Evolutionary conservation across 2,329 filamentous ascomycete species (phyloP).

Genomic region (Aspergillus piperis): DNA sequence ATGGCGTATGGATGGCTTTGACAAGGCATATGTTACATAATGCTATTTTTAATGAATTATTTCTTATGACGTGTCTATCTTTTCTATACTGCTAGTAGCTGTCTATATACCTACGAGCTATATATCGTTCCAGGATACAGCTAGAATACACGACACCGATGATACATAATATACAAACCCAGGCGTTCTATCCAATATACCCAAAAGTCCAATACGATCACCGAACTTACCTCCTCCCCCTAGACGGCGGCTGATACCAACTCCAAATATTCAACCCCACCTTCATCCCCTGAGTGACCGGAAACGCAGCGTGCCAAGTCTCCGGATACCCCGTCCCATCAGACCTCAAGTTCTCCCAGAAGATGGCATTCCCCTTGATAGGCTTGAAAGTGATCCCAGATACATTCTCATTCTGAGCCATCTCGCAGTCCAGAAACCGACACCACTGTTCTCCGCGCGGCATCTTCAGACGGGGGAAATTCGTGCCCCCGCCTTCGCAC

Average conservation of each 20-base stretch:
- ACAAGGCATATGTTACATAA: not conserved
- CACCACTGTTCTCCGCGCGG: slow-evolving; percentile 55
- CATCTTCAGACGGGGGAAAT: slow-evolving; percentile 57
- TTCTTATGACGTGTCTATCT: not conserved
- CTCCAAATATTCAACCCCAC: slow-evolving; percentile 67
- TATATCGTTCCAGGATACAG: not conserved
- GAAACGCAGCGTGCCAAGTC: slow-evolving; percentile 63
- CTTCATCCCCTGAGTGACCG: slow-evolving; percentile 58
- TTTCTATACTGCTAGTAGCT: not conserved
- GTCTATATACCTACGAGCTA: not conserved
- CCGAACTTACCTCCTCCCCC: slow-evolving; percentile 12
- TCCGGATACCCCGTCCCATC: slow-evolving; percentile 60
- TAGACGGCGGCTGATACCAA: slow-evolving; percentile 54
- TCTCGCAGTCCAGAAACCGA: slow-evolving; percentile 53
- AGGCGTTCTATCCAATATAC: too few species aligned
- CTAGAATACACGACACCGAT: not conserved
- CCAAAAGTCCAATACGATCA: not conserved
- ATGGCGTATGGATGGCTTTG: not conserved
- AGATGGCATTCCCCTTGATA: slow-evolving; percentile 60
- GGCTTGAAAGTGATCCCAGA: slow-evolving; percentile 59
- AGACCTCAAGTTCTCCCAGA: slow-evolving; percentile 61
- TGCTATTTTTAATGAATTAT: not conserved
- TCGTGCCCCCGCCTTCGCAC: slow-evolving; percentile 61
- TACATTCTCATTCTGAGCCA: slow-evolving; percentile 34
- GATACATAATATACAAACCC: not conserved